Evolutionary conservation across 257 asterid genomes (phyloP).

Genomic region (Plantago ovata): DNA sequence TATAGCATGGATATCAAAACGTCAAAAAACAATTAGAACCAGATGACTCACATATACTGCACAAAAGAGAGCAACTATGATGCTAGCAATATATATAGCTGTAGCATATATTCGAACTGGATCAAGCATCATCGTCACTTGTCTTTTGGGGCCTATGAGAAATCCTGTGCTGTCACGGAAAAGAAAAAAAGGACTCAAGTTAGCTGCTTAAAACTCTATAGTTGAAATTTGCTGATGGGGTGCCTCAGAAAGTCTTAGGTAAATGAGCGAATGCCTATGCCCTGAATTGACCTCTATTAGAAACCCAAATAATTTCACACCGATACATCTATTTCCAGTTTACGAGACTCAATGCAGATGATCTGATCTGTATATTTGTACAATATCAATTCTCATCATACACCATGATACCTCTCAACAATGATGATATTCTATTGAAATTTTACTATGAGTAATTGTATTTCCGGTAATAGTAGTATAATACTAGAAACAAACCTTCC

Average conservation of each 20-base stretch:
- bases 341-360: neutral
- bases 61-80: slow-evolving; percentile 76
- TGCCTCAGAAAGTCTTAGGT: slow-evolving; percentile 7
- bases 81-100: slow-evolving; percentile 93
- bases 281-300: neutral
- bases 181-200: slow-evolving; percentile 15
- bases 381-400: too few species aligned
- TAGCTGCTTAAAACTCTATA: slow-evolving; percentile 20
- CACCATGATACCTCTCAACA: neutral
- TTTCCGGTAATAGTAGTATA: neutral
- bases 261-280: neutral
- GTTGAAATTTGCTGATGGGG: neutral
- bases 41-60: slow-evolving; percentile 85
- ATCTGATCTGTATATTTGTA: neutral
- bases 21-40: slow-evolving; percentile 14
- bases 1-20: slow-evolving; percentile 8
- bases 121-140: slow-evolving; percentile 94
- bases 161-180: slow-evolving; percentile 95
- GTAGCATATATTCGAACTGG: slow-evolving; percentile 94
- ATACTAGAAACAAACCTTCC: slow-evolving; percentile 65
- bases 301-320: neutral
- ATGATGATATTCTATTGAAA: neutral
- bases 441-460: neutral
- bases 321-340: neutral
- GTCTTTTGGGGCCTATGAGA: slow-evolving; percentile 96